Evolutionary conservation across 202 grass and related monocot genomes (phyloP).

Genomic region (Schoenoplectus triqueter): DNA sequence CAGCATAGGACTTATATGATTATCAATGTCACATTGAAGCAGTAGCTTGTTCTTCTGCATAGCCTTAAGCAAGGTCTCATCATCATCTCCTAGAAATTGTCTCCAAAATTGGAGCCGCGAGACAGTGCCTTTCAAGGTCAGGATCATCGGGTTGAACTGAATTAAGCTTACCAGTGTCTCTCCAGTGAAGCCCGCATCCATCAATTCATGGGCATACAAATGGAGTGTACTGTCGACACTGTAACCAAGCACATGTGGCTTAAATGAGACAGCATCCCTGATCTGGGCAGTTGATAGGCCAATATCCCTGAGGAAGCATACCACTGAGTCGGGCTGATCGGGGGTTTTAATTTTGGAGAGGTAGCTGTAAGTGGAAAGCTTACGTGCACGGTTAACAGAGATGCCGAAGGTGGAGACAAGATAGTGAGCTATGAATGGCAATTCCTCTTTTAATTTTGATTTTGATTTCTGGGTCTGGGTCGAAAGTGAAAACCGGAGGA

Average conservation of each 20-base stretch:
- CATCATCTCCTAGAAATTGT: slow-evolving; percentile 48
- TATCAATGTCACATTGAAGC: slow-evolving; percentile 49
- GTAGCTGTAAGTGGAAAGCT: neutral
- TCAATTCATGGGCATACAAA: slow-evolving; percentile 41
- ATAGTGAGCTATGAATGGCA: slow-evolving; percentile 40
- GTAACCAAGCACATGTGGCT: slow-evolving; percentile 49
- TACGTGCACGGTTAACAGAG: slow-evolving; percentile 21
- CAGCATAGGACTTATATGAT: slow-evolving; percentile 54
- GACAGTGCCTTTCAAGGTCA: slow-evolving; percentile 56
- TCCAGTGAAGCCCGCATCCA: slow-evolving; percentile 47
- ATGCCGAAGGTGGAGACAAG: slow-evolving; percentile 44
- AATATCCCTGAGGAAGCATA: slow-evolving; percentile 6
- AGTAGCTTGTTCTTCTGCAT: slow-evolving; percentile 52
- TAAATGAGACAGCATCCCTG: slow-evolving; percentile 42
- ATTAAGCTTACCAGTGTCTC: slow-evolving; percentile 51
- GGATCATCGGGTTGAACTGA: slow-evolving; percentile 49
- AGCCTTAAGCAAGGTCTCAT: slow-evolving; percentile 49
- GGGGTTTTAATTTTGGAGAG: slow-evolving; percentile 28
- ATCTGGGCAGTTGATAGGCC: slow-evolving; percentile 49
- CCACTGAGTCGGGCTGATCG: slow-evolving; percentile 16
- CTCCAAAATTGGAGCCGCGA: slow-evolving; percentile 65
- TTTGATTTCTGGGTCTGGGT: slow-evolving; percentile 20
- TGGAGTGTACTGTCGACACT: slow-evolving; percentile 52
- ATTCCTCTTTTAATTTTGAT: neutral
- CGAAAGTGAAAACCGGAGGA: slow-evolving; percentile 8